A percentile compares a stretch with the other conserved stretches of the same genome.
These are phyloP conservation scores for Fonsecaea pugnacius DNA, from an alignment of 2,329 filamentous ascomycete species.

Conservation along the genomic window DNA sequence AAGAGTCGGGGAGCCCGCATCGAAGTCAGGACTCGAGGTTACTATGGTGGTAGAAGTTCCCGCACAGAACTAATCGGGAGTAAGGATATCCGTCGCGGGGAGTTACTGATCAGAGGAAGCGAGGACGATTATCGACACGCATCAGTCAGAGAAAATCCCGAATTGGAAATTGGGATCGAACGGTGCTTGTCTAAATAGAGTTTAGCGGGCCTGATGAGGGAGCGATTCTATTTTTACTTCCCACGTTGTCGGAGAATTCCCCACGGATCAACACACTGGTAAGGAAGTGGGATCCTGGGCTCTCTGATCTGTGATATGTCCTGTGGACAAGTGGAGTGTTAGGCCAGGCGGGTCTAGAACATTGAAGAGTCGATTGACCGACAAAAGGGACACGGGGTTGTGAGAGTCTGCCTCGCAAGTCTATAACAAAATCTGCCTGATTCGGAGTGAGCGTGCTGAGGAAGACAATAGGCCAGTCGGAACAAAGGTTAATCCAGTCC, in stretches of 20 bases:
- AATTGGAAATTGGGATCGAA: not conserved
- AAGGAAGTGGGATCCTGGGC: not conserved
- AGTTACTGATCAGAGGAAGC: not conserved
- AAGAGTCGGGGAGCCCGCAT: not conserved
- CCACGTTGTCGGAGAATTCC: slow-evolving; percentile 12
- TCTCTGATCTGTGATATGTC: not conserved
- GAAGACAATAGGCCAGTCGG: slow-evolving; percentile 12
- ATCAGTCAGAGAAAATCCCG: not conserved
- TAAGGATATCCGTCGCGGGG: not conserved
- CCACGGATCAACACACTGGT: not conserved
- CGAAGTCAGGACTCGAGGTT: not conserved
- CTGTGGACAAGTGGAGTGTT: not conserved
- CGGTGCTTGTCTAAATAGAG: not conserved
- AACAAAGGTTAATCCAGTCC: slow-evolving; percentile 26
- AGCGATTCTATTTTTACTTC: slow-evolving; percentile 9
- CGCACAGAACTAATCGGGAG: not conserved
- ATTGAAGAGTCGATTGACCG: not conserved
- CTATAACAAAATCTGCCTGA: slow-evolving; percentile 10
- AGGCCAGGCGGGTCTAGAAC: not conserved
- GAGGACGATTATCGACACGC: not conserved
- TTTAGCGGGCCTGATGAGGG: slow-evolving; percentile 7
- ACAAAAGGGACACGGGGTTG: not conserved
- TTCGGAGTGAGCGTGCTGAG: slow-evolving; percentile 21
- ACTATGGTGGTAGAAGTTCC: not conserved
- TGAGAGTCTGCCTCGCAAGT: slow-evolving; percentile 21